Percentiles rank a stretch among this genome's conserved stretches.
Evolutionary conservation across 805 yeast genomes (phyloP).

Genomic region (Ogataea angusta): DNA sequence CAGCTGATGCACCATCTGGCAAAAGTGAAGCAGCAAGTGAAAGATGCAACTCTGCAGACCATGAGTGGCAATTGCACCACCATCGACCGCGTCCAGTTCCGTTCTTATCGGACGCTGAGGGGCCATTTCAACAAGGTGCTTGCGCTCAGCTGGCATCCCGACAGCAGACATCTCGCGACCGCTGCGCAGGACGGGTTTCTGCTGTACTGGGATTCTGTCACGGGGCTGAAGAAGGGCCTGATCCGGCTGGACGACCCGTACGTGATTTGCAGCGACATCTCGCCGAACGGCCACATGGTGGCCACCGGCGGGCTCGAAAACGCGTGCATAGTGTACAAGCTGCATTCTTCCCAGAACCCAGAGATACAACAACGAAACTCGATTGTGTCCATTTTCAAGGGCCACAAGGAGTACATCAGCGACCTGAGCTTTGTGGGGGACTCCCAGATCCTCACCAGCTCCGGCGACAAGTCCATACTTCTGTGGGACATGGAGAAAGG

Average conservation of each 20-base stretch:
- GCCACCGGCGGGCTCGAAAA: slow-evolving; percentile 87
- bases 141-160: slow-evolving; percentile 64
- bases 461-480: slow-evolving; percentile 79
- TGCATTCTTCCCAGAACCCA: slow-evolving; percentile 17
- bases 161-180: slow-evolving; percentile 59
- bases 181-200: slow-evolving; percentile 87
- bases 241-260: slow-evolving; percentile 73
- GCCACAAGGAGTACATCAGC: slow-evolving; percentile 80
- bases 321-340: slow-evolving; percentile 64
- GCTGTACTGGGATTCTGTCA: slow-evolving; percentile 76
- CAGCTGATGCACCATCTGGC: slow-evolving; percentile 25
- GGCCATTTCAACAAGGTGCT: slow-evolving; percentile 77
- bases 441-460: slow-evolving; percentile 57
- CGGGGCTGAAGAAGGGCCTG: slow-evolving; percentile 69
- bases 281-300: slow-evolving; percentile 61
- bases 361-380: slow-evolving; percentile 15
- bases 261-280: slow-evolving; percentile 71
- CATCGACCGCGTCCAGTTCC: slow-evolving; percentile 12
- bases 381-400: slow-evolving; percentile 57
- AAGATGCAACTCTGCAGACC: slow-evolving; percentile 26
- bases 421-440: slow-evolving; percentile 66
- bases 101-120: slow-evolving; percentile 34
- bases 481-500: slow-evolving; percentile 78
- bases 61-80: slow-evolving; percentile 25
- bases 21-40: slow-evolving; percentile 26